Evolutionary conservation across 2,329 filamentous ascomycete species (phyloP).

Genomic region (Chalara sp.): DNA sequence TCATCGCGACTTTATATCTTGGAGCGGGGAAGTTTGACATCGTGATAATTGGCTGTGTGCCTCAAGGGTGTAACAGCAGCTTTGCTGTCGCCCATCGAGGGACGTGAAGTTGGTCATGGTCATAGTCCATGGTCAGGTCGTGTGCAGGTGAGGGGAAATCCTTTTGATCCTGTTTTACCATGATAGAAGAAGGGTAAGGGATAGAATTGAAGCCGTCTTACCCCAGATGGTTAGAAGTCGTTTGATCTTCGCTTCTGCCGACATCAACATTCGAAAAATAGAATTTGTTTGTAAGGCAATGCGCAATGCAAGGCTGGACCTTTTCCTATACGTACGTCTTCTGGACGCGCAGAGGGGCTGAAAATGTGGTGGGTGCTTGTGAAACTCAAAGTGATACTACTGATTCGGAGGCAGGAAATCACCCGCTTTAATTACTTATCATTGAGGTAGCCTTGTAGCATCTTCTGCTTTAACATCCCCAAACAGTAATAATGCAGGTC

Average conservation of each 20-base stretch:
- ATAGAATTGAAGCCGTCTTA: background rate
- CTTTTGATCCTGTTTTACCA: background rate
- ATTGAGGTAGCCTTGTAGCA: too few relatives aligned
- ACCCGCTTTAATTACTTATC: too few relatives aligned
- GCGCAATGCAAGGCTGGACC: too few relatives aligned
- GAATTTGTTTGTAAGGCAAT: too few relatives aligned
- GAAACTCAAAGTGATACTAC: too few relatives aligned
- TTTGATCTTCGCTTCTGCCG: background rate
- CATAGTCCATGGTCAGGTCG: too few relatives aligned
- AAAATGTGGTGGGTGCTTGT: too few relatives aligned
- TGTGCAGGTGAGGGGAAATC: too few relatives aligned
- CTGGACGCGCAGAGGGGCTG: too few relatives aligned
- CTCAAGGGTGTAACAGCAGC: slow-evolving; percentile 12
- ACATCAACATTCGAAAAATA: background rate
- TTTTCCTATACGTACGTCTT: too few relatives aligned
- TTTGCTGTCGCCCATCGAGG: slow-evolving; percentile 4
- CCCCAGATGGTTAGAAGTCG: background rate
- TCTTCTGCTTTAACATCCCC: background rate
- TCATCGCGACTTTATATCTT: slow-evolving; percentile 9
- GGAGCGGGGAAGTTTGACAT: slow-evolving; percentile 16
- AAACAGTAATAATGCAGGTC: background rate
- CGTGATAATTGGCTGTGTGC: slow-evolving; percentile 19
- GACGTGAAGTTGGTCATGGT: background rate
- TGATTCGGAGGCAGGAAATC: too few relatives aligned
- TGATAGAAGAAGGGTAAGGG: background rate